Evolutionary conservation across 192 early-diverging fungal species (phyloP), one percentile per base, ranked within the genome.

Genomic region (Mortierella hygrophila): DNA sequence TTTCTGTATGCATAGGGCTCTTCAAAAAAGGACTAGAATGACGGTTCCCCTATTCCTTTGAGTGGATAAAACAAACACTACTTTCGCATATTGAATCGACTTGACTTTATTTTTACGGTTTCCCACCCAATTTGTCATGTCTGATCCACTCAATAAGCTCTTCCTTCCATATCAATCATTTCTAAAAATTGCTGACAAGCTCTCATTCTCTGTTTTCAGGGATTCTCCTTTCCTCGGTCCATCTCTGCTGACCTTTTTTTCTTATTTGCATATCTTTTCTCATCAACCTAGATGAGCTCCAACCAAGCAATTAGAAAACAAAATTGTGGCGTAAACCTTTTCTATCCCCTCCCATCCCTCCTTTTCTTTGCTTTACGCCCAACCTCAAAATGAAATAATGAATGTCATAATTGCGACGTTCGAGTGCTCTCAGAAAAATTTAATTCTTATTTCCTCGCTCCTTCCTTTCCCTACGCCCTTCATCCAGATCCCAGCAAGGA

Each of bases 301-400:
- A 23, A 55, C 52, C 52, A 55, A 55, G 52, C 52, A 55, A 55
- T 57, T 57, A 26, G 55, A 26, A 57, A 57, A 26, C 6, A 57
- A 57, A 26, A 57, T 57, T 57, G 55, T 57, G 55, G 55, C 55
- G 55, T 57, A 26, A 57, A 57, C 55, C 55, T 57, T 49, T 49
- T 49, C 16, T 49, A 2, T 49, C 47, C 47, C 16, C 47, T 16
- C 7, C 47, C 47, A 38, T 6, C 38, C 3, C 38, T 46, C 16
- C 18, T 23, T 18, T 54, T 23, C 52, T 54, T 7, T 26, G 23
- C n/a, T 57, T 57, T 57, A 57, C 55, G 55, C 55, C 55, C n/a
- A 57, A 23, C n/a, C 21, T 26, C 55, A 26, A 57, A 57, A 57
- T 57, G 55, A 57, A 57, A 57, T 57, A 57, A 57, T 26, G 55